Base-by-base conservation (phyloP, 352 stramenopile species). In the Globisporangium spiculum region DNA sequence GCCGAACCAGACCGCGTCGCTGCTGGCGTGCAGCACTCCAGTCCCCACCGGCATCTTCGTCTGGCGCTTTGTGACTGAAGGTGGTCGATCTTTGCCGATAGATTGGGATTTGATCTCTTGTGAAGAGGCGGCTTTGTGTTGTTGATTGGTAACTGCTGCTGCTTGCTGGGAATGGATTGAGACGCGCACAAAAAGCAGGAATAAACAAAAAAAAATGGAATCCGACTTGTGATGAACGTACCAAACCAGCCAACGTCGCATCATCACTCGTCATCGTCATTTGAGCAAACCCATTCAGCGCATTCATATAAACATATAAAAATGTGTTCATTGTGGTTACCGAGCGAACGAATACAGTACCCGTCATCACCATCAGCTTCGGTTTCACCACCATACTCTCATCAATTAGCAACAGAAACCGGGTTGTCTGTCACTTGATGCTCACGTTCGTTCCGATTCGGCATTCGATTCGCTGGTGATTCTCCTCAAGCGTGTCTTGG, bases 1-100 rank as follows among this genome's bases (percentile, higher is more conserved):
- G 1, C 77, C 78, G 36, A 87, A 83, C 80, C 84, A 90, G 44
- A 92, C 70, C 6, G 68, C 69, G 66, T 81, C 75, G 27, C 73
- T 71, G 38, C 66, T 71, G 14, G 58, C 36, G 10, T 71, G 66
- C 0, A 73, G 61, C 26, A 63, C 48, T 7, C 67, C 55, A 0
- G 46, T 41, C 44, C 60, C 41, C 34, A 68, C 22, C 18, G 24
- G 3, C 56, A 73, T 66, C 30, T 44, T 60, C 27, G 12, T 60
- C 8, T 9, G 5, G 44, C 9, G 44, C 16, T 20, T 52, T 52
- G 44, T 52, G 44, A 10, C 4, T 12, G 44, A 4, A 8, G 18
- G 18, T 24, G 9, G 18, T 60, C 16, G 9, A 8, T 60, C 16
- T 22, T 26, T 12, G 0, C 7, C 27, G 52, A 18, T 14, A 41